Base-by-base conservation (phyloP, 805 yeast species). In the Candida michaelii region DNA sequence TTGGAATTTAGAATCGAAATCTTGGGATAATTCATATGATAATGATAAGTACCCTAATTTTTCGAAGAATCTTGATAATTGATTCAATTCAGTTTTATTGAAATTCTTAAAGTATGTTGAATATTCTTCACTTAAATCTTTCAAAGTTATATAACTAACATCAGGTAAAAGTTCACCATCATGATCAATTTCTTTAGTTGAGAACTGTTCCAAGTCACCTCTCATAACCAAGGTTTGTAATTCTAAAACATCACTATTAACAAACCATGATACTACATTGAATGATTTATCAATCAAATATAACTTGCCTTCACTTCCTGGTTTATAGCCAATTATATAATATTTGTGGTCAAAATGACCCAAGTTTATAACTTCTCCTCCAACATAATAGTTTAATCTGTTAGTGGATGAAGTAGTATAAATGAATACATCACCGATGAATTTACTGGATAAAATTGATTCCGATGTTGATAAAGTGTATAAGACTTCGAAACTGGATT, bases 351-450 rank as follows among this genome's bases (percentile, higher is more conserved):
- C 96, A 58, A 85, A 90, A 70, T 93, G 98, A 27, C 91, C 89
- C 64, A 93, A 79, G 60, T 89, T 93, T 63, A 89, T 88, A 17
- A 86, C 82, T 58, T 89, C 87, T 30, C 95, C 95, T 55, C 99
- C 99, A 47, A 93, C 98, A 48, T 89, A 79, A 63, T 93, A 93
- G 67, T 90, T 91, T 59, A 93, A 75, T 64, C 98, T 81, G 68
- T 89, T 88, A 30, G 73, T 59, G 17, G 95, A 75, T 14, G 81
- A 58, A 2, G 97, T 89, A 12, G 97, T 88, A 71, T 85, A 93
- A 41, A 93, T 80, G 62, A 91, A 90, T 35, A 93, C 97, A 69
- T 93, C 98, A 52, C 98, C 99, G 55, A 90, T 89, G 89, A 97
- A 93, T 63, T 83, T 84, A 57, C 97, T 97, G 21, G 95, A 83